Evolutionary conservation across 768 basidiomycete species (phyloP), one percentile per base, ranked within the genome.

Genomic region (Cystofilobasidium macerans): DNA sequence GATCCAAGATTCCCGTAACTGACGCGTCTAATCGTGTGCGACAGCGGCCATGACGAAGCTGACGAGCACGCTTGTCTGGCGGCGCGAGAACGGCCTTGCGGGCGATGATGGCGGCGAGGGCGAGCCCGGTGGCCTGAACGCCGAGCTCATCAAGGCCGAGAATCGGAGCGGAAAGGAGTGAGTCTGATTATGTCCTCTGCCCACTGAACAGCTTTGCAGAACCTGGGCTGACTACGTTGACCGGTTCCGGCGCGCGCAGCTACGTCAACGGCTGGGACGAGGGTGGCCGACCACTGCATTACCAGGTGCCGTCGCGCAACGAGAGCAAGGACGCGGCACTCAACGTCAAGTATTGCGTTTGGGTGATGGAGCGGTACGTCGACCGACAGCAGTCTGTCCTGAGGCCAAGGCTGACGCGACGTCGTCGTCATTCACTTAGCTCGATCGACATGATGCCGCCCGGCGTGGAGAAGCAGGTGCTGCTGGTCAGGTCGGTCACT

Each of bases 401-500:
- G 14, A 28, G 20, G 35, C 33, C 24, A 38, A 51, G 32, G 32
- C 3, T 26, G n/a, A 13, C 35, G 22, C n/a, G 28, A n/a, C n/a
- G n/a, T n/a, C n/a, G n/a, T 35, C 26, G 1, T 56, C 24, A 24
- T 63, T 22, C n/a, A 16, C 62, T 56, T 24, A 47, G 64, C 33
- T 51, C 30, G 5, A 61, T 56, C 24, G 65, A 68, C 22, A 12
- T 68, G 0, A 58, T 60, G 61, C 67, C 67, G 0, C 56, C 67
- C 9, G 67, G 67, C 2, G 57, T 68, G 14, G 67, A 68, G 57
- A 63, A 63, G 40, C 67, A 68, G 67, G 61, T 68, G 26, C 57
- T 68, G 0, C 67, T 68, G 28, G 67, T 68, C 47, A 67, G 45
- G 66, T 67, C 2, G 7, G 66, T 57, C 14, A 18, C 8, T 20